Evolutionary conservation across 1,284 basidiomycete genomes (phyloP), one percentile per base, ranked within the genome.

Genomic region (Porodaedalea pini): DNA sequence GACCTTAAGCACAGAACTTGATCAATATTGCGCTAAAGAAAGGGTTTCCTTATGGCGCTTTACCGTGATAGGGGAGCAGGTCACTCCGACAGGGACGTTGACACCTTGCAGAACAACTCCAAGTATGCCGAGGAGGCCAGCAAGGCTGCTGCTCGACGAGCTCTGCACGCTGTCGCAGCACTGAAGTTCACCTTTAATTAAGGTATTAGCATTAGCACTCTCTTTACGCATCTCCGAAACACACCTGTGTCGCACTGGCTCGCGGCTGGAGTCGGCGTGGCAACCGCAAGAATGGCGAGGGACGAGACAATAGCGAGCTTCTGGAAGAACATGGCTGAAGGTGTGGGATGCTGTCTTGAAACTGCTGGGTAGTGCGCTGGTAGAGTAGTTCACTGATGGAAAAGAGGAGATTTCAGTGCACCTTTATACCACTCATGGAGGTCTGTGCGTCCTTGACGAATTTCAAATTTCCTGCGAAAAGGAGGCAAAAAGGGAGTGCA

Each of bases 51-150:
- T 21, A 37, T 4, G 6, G 8, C 13, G 23, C 49, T 43, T 44
- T 31, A 59, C 57, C n/a, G 57, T 50, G 8, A 59, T 55, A n/a
- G 57, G 57, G 15, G 53, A 55, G 47, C 57, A 59, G 13, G 53
- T 56, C n/a, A 59, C 25, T 10, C 57, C 57, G 39, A 59, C 53
- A 25, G 34, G 37, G 21, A 56, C 39, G 34, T 48, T 50, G 19
- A 55, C 43, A 25, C 39, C 47, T 19, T 50, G 17, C 10, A 59
- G 53, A 15, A 55, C 53, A 23, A 59, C 40, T 19, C 57, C 57
- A 6, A 59, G 27, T 5, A 59, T 29, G 8, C 57, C 54, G 21
- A 59, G 47, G 31, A 58, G 51, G 17, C 8, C 21, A 5, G 40
- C n/a, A 31, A 54, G 17, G 13, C 19, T 27, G 17, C 27, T 23